Evolutionary conservation across 495 filamentous ascomycete genomes (phyloP), one percentile per base, ranked within the genome.

Genomic region (Talaromyces adpressus): DNA sequence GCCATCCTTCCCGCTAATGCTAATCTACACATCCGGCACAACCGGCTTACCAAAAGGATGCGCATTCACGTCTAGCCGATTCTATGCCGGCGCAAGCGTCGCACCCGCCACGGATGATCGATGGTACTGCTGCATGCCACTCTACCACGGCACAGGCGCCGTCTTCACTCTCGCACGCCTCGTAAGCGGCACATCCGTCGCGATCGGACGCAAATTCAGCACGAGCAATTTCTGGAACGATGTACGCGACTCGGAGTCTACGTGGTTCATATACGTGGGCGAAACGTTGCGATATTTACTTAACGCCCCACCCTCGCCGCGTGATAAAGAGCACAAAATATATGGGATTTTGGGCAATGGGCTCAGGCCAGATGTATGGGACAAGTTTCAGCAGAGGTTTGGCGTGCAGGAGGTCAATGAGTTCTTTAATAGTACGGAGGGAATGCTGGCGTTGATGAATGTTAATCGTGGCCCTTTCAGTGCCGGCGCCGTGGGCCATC

Each of bases 211-310:
- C 30, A 86, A 82, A 64, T 94, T 93, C 79, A 86, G 82, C 66
- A 84, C 82, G 2, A 83, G 85, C 0, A 76, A 79, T 16, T 94
- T 94, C 77, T 94, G 91, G 91, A 71, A 75, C 12, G 91, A 94
- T 57, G 74, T 92, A 30, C 83, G 85, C 23, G 87, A 89, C 65
- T 87, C 84, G 0, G 71, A 81, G 16, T 82, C 89, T 4, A 92
- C 88, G 1, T 77, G 83, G 62, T 89, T 92, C 71, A 84, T 89
- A 11, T 94, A 94, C 68, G 91, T 94, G n/a, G 90, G 91, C 65
- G 90, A 94, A 71, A 90, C 87, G 0, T 83, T 89, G 27, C 79
- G 90, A 3, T 94, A 93, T 61, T 80, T 94, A 2, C 82, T 94
- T 16, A 84, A 89, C 0, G 82, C 84, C 11, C 88, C 89, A 0